These are phyloP conservation scores for Avena insularis DNA, from an alignment of 176 grass and related monocot genomes.

Conservation along the genomic window DNA sequence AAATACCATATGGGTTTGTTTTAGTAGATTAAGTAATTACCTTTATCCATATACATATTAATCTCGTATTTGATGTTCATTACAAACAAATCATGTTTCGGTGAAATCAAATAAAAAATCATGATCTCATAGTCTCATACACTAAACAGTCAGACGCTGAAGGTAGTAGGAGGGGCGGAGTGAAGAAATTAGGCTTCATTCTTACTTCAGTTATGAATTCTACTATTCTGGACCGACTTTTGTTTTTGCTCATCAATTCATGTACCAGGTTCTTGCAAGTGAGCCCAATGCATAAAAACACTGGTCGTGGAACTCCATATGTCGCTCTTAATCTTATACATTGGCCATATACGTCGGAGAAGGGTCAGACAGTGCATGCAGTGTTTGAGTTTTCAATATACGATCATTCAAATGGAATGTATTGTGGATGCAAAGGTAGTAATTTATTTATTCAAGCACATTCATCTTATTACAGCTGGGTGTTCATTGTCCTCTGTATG, in stretches of 20 bases:
- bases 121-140: too few relatives aligned
- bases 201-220: slow-evolving; percentile 9
- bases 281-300: slow-evolving; percentile 11
- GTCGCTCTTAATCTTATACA: slow-evolving; percentile 2
- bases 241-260: neutral
- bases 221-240: neutral
- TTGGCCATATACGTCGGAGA: neutral
- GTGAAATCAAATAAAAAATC: neutral
- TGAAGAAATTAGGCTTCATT: neutral
- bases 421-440: slow-evolving; percentile 34
- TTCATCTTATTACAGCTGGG: neutral
- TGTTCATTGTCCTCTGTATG: neutral
- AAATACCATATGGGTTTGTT: too few relatives aligned
- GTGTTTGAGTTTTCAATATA: slow-evolving; percentile 43
- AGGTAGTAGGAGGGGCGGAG: neutral
- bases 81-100: neutral
- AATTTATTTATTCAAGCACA: neutral
- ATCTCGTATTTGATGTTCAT: neutral
- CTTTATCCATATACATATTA: too few relatives aligned
- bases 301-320: neutral
- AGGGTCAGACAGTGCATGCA: neutral
- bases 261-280: slow-evolving; percentile 11
- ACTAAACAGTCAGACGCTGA: neutral
- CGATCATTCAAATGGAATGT: slow-evolving; percentile 27
- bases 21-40: too few relatives aligned